phyloP scores from a whole-genome alignment of 129 eudicot species.

The Centaurea solstitialis region DNA sequence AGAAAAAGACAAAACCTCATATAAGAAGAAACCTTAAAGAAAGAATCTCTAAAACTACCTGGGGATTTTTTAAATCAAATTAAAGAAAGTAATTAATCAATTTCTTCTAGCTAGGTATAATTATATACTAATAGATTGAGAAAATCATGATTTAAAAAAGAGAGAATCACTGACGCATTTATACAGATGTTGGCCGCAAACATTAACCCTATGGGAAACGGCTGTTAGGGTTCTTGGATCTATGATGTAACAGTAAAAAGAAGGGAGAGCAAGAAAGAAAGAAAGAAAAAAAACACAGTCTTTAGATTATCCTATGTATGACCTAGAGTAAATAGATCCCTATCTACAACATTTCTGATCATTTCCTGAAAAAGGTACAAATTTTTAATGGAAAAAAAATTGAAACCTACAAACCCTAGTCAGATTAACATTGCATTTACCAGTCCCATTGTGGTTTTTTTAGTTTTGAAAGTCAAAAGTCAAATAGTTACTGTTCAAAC shows the following conservation, averaged over 20 bases:
- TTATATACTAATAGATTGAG: neutral
- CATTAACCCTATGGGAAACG: slow-evolving; percentile 32
- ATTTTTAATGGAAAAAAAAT: neutral
- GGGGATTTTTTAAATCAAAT: slow-evolving; percentile 20
- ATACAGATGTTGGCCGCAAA: slow-evolving; percentile 44
- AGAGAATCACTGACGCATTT: slow-evolving; percentile 31
- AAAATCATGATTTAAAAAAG: slow-evolving; percentile 1
- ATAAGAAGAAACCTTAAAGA: slow-evolving; percentile 12
- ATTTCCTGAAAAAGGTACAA: slow-evolving; percentile 17
- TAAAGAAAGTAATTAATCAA: slow-evolving; percentile 17
- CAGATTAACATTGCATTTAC: slow-evolving; percentile 9
- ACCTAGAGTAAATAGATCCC: slow-evolving; percentile 38
- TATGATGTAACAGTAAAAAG: slow-evolving; percentile 41
- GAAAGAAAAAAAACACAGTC: slow-evolving; percentile 17
- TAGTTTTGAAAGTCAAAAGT: slow-evolving; percentile 1
- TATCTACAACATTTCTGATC: slow-evolving; percentile 7
- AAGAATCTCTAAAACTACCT: slow-evolving; percentile 8
- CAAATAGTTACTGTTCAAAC: slow-evolving; percentile 18
- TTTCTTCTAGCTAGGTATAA: no score
- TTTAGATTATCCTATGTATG: slow-evolving; percentile 37
- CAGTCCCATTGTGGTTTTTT: slow-evolving; percentile 3
- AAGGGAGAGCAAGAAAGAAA: slow-evolving; percentile 2
- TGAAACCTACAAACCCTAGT: slow-evolving; percentile 17
- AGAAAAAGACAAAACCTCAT: slow-evolving; percentile 43
- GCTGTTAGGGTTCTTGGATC: slow-evolving; percentile 39